Base-by-base conservation (phyloP, 2,329 filamentous ascomycete species). In the Microsporum canis region DNA sequence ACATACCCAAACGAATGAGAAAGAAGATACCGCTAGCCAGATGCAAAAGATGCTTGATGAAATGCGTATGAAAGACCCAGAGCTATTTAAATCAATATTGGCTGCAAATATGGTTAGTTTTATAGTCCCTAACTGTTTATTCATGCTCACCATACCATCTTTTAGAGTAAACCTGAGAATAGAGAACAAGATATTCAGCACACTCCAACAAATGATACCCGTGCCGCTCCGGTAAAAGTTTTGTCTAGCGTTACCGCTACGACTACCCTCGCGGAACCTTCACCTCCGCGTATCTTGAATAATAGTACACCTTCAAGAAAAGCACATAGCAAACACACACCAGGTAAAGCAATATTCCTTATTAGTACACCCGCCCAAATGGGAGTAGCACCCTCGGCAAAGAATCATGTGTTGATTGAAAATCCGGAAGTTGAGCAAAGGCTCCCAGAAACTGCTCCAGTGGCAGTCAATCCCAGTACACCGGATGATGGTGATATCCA, bases 51-150 rank as follows among this genome's bases (percentile, higher is more conserved):
- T 83, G 76, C 80, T 84, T 70, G 76, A 80, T 39, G 82, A 80
- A 65, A 83, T 84, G 80, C 75, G 80, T 43, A 77, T 83, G 63
- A 79, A 79, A 66, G 80, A 84, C 65, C 82, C 82, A 2, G 71
- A 72, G 8, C 73, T 82, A 61, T 78, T 84, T 58, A 78, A 80
- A 29, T 77, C 76, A 65, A 76, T 84, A 6, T 83, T 81, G 81
- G 51, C 51, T n/a, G 80, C 83, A 60, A 70, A 71, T 63, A 68
- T 77, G 71, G 58, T 60, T 12, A n/a, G 58, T 55, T 31, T 8
- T 7, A 14, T 47, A 33, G 29, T 8, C 14, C 27, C 62, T 51
- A 55, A 57, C 29, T 59, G 5, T 55, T 3, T 7, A 8, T 12
- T 4, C 5, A 55, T 23, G 12, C 51, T 55, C 33, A 55, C 10